These are phyloP conservation scores for Dorcoceras hygrometricum DNA, from an alignment of 257 asterid genomes.

Conservation along the genomic window DNA sequence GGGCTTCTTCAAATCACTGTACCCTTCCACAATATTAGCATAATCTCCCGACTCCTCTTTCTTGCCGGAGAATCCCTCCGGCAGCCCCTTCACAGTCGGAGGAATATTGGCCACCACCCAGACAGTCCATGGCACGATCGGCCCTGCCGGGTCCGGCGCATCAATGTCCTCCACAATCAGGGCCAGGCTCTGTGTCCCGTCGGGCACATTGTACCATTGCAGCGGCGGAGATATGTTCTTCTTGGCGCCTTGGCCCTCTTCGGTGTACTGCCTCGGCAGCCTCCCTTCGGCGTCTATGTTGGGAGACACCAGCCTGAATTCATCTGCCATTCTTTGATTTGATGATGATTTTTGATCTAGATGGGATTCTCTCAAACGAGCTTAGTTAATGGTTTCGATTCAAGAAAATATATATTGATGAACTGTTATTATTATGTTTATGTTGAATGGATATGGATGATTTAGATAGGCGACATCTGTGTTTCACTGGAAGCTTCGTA, in stretches of 20 bases:
- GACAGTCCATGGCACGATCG: slow-evolving; percentile 50
- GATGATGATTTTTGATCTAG: too few species aligned
- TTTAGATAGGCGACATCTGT: not conserved
- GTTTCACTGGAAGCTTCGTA: not conserved
- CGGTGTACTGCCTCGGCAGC: slow-evolving; percentile 69
- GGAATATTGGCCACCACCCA: slow-evolving; percentile 86
- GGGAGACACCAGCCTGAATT: slow-evolving; percentile 57
- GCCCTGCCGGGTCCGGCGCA: slow-evolving; percentile 66
- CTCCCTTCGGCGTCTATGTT: slow-evolving; percentile 51
- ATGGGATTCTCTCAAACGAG: too few species aligned
- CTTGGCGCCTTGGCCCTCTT: slow-evolving; percentile 78
- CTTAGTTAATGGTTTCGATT: too few species aligned
- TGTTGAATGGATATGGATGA: not conserved
- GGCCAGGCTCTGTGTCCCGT: slow-evolving; percentile 55
- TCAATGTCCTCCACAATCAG: slow-evolving; percentile 72
- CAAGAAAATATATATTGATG: not conserved
- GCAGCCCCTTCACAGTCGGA: slow-evolving; percentile 66
- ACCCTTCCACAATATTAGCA: slow-evolving; percentile 55
- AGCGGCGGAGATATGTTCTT: slow-evolving; percentile 66
- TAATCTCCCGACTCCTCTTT: slow-evolving; percentile 51
- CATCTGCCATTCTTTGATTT: slow-evolving; percentile 48
- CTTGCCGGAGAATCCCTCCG: slow-evolving; percentile 77
- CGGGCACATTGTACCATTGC: slow-evolving; percentile 83
- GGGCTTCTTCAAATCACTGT: slow-evolving; percentile 51
- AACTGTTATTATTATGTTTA: not conserved